Evolutionary conservation across 495 filamentous ascomycete species (phyloP), one percentile per base, ranked within the genome.

Genomic region (Copromyces sp.): DNA sequence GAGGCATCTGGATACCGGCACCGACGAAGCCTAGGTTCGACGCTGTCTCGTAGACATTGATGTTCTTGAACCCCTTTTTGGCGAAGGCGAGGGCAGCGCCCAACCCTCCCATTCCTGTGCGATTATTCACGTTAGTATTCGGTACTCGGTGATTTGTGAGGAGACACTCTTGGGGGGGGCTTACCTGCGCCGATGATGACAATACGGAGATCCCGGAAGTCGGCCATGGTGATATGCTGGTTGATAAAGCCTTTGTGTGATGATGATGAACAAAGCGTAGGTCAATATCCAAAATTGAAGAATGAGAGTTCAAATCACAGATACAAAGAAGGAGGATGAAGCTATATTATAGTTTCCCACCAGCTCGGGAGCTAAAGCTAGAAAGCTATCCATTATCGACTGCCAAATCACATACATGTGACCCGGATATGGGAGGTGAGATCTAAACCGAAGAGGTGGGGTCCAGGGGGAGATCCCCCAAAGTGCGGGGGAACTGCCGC

Each of bases 1-100:
- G 92, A 5, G 92, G 91, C 53, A 95, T 84, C 79, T 95, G 92
- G 75, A 95, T 93, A 38, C 92, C 92, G 8, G 92, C 92, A 68
- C 93, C 93, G 12, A 94, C 91, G 72, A 94, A 94, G 39, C 92
- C 92, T 3, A 94, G 83, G 71, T 91, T 89, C 20, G 89, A 87
- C 1, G 92, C 91, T 38, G 83, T 87, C 78, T 94, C 92, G 76
- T 88, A 94, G 59, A 94, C 88, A 69, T 90, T 84, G 78, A 94
- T 89, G 59, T 90, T 78, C 75, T 86, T 88, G 81, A 93, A 93
- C 16, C 91, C 92, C 78, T 88, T 86, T 79, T 90, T 89, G 7
- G 91, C 91, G 44, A 94, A 86, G 37, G 91, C 89, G 32, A 94
- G 86, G 61, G 92, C 91, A 68, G 81, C 86, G 53, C 91, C 89